Conservation (phyloP, 225 moss, liverwort and hornwort species). For the Straminergon stramineum region DNA sequence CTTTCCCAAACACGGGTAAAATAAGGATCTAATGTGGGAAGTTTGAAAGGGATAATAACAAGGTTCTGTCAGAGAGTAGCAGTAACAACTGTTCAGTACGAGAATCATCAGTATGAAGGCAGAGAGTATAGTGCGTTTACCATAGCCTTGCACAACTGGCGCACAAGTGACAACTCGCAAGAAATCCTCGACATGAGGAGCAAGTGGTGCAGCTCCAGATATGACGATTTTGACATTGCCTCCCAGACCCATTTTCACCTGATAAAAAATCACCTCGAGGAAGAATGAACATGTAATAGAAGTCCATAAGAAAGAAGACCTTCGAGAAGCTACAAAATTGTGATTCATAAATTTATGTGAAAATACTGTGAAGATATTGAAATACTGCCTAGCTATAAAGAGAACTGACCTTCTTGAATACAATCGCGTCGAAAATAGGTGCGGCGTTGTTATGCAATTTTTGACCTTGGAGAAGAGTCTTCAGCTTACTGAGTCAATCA, state of each 20-base stretch:
- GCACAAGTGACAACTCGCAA: constrained; percentile 85
- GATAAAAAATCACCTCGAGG: not conserved
- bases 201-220: constrained; percentile 88
- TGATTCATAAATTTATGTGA: not conserved
- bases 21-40: not conserved
- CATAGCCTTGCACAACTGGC: constrained; percentile 90
- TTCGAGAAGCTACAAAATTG: not conserved
- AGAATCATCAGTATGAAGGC: too few relatives aligned
- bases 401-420: constrained; percentile 75
- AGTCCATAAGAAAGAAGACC: not conserved
- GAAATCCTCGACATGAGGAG: constrained; percentile 80
- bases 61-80: not conserved
- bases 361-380: not conserved
- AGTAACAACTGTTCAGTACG: not conserved
- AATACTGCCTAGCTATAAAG: not conserved
- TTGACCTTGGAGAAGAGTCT: constrained; percentile 11
- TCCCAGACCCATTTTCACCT: constrained; percentile 80
- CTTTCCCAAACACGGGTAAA: not conserved
- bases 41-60: not conserved
- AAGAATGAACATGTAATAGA: not conserved
- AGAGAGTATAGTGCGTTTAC: constrained; percentile 8
- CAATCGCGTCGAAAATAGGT: constrained; percentile 53
- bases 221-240: constrained; percentile 66
- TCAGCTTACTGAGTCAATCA: constrained; percentile 45
- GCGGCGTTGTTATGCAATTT: constrained; percentile 54